phyloP scores from a whole-genome alignment of 2,329 filamentous ascomycete species.

The Zopfia rhizophila region DNA sequence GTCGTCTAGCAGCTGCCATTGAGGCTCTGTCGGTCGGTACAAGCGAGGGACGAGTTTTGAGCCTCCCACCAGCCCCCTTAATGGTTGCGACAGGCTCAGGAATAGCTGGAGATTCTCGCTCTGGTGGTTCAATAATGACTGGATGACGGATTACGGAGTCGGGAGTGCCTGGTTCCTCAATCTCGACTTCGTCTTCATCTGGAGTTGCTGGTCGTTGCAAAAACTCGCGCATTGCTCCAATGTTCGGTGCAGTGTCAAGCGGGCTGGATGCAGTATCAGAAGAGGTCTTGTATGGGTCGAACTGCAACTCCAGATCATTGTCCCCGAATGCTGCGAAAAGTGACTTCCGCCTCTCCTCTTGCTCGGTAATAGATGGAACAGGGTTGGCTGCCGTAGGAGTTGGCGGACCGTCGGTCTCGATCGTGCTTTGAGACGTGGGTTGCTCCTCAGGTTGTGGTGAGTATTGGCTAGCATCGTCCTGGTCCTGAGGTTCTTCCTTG shows the following conservation, averaged over 20 bases:
- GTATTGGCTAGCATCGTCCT: slow-evolving; percentile 68
- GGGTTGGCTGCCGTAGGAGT: slow-evolving; percentile 55
- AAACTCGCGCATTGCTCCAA: slow-evolving; percentile 52
- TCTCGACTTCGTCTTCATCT: slow-evolving; percentile 57
- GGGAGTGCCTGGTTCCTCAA: slow-evolving; percentile 76
- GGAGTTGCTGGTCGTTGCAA: slow-evolving; percentile 64
- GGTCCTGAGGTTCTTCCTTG: slow-evolving; percentile 35
- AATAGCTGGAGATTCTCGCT: slow-evolving; percentile 68
- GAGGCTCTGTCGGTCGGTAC: slow-evolving; percentile 84
- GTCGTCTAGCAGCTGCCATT: slow-evolving; percentile 87
- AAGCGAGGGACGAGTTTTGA: slow-evolving; percentile 89
- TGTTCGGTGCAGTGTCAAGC: slow-evolving; percentile 46
- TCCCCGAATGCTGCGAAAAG: slow-evolving; percentile 62
- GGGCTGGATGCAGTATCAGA: slow-evolving; percentile 42
- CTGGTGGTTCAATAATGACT: slow-evolving; percentile 54
- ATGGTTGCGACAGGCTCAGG: slow-evolving; percentile 89
- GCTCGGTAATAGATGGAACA: slow-evolving; percentile 41
- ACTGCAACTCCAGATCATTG: slow-evolving; percentile 64
- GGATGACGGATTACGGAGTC: slow-evolving; percentile 90
- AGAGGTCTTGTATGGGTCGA: slow-evolving; percentile 64
- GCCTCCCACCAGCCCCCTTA: slow-evolving; percentile 83
- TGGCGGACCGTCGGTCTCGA: slow-evolving; percentile 56
- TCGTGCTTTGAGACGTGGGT: slow-evolving; percentile 45
- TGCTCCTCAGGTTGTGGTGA: slow-evolving; percentile 57
- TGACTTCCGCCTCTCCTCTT: slow-evolving; percentile 48